Evolutionary conservation across 2,329 filamentous ascomycete species (phyloP).

Genomic region (Aureobasidium subglaciale): DNA sequence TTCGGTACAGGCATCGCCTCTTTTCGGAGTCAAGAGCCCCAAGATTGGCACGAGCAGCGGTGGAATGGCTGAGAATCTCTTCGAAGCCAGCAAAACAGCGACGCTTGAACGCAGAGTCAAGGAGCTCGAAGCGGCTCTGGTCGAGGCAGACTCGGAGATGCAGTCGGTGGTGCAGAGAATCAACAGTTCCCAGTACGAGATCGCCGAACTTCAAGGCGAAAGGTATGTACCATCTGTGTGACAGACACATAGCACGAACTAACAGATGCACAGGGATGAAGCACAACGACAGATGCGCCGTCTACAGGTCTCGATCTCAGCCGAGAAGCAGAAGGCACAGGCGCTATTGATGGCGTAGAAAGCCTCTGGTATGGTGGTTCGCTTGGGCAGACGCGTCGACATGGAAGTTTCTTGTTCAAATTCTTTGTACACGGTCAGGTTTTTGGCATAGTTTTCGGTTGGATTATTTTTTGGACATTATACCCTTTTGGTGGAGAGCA

Average conservation of each 20-base stretch:
- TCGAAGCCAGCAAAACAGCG: slow-evolving; percentile 6
- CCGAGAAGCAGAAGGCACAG: slow-evolving; percentile 16
- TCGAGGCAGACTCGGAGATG: slow-evolving; percentile 73
- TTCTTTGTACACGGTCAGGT: background rate
- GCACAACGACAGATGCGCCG: slow-evolving; percentile 17
- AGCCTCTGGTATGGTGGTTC: background rate
- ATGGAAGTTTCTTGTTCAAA: background rate
- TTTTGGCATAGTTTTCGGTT: slow-evolving; percentile 7
- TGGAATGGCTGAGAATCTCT: slow-evolving; percentile 37
- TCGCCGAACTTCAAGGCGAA: slow-evolving; percentile 68
- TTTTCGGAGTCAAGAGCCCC: slow-evolving; percentile 52
- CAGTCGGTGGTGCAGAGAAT: slow-evolving; percentile 74
- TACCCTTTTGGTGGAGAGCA: background rate
- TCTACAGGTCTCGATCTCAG: slow-evolving; percentile 15
- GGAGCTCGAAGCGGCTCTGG: slow-evolving; percentile 76
- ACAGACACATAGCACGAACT: slow-evolving; percentile 22
- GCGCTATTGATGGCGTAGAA: slow-evolving; percentile 14
- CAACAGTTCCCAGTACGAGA: slow-evolving; percentile 77
- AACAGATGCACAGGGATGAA: slow-evolving; percentile 45
- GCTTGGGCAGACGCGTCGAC: background rate
- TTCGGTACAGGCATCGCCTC: slow-evolving; percentile 33
- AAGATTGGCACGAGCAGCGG: slow-evolving; percentile 55
- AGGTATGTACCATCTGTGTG: slow-evolving; percentile 64
- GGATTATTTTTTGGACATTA: slow-evolving; percentile 5
- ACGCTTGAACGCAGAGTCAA: slow-evolving; percentile 60